A percentile compares a stretch with the other conserved stretches of the same genome.
These are phyloP conservation scores for Colletotrichum sp. DNA, from an alignment of 2,329 filamentous ascomycete genomes.

Conservation along the genomic window DNA sequence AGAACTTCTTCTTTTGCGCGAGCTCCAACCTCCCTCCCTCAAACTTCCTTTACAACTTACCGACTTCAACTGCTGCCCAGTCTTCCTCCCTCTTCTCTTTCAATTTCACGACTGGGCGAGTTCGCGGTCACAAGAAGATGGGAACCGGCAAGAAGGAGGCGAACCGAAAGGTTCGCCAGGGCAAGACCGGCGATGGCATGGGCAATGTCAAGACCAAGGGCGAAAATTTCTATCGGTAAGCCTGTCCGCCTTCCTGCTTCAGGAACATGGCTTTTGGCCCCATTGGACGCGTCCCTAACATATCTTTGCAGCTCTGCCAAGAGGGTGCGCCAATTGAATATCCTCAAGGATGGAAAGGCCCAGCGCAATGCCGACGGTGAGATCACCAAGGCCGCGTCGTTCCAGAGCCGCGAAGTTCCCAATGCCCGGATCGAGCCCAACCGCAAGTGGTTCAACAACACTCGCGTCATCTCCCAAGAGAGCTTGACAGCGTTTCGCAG, in stretches of 20 bases:
- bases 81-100: not conserved
- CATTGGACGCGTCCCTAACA: not conserved
- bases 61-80: conserved; percentile 16
- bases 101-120: conserved; percentile 19
- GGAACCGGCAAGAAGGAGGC: conserved; percentile 93
- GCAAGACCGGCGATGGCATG: conserved; percentile 85
- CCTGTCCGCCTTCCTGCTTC: not conserved
- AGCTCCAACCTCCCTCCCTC: conserved; percentile 22
- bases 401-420: conserved; percentile 82
- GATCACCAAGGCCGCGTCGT: conserved; percentile 83
- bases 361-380: conserved; percentile 83
- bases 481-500: conserved; percentile 86
- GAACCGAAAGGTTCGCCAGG: conserved; percentile 81
- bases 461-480: conserved; percentile 86
- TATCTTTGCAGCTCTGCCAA: conserved; percentile 65
- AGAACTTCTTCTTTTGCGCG: conserved; percentile 13
- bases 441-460: conserved; percentile 98
- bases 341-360: conserved; percentile 86
- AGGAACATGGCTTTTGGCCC: not conserved
- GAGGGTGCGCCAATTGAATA: conserved; percentile 86
- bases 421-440: conserved; percentile 92
- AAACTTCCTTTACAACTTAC: conserved; percentile 9
- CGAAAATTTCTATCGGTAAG: conserved; percentile 95
- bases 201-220: conserved; percentile 92
- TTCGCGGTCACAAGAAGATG: conserved; percentile 56